phyloP scores from a whole-genome alignment of 768 basidiomycete species.

The Tricholoma terreum region DNA sequence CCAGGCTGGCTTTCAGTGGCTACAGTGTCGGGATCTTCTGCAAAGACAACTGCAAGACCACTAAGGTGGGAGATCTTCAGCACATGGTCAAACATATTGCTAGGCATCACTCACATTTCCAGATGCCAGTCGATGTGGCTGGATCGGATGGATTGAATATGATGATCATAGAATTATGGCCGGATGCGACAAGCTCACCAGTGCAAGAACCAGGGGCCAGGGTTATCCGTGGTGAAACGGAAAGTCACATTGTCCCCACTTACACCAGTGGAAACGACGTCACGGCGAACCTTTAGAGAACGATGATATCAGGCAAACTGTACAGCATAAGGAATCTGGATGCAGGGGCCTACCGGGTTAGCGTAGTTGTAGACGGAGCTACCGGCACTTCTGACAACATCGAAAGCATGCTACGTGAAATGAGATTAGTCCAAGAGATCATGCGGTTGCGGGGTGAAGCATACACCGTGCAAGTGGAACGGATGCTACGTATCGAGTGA shows the following conservation, averaged over 20 bases:
- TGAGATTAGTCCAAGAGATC: neutral
- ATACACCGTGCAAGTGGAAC: conserved; percentile 47
- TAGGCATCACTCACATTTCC: conserved; percentile 23
- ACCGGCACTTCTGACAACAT: conserved; percentile 41
- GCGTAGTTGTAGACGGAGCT: conserved; percentile 37
- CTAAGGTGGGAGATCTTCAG: conserved; percentile 8
- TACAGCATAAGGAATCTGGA: too few relatives aligned
- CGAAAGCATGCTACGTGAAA: conserved; percentile 36
- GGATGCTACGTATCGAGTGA: conserved; percentile 32
- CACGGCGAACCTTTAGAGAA: conserved; percentile 33
- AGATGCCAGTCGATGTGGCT: conserved; percentile 47
- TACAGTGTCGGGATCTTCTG: conserved; percentile 24
- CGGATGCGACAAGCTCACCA: conserved; percentile 22
- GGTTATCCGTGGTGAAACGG: conserved; percentile 65
- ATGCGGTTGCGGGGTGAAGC: conserved; percentile 10
- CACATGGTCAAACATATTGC: neutral
- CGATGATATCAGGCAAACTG: neutral
- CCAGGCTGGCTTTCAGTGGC: conserved; percentile 4
- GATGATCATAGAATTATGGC: neutral
- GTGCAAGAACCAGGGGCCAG: conserved; percentile 59
- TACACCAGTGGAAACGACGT: conserved; percentile 47
- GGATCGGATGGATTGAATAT: neutral
- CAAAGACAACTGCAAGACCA: conserved; percentile 34
- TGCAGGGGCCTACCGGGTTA: conserved; percentile 42
- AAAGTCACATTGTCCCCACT: conserved; percentile 46